Evolutionary conservation across 345 rosid species (phyloP).

Genomic region (Alliaria petiolata): DNA sequence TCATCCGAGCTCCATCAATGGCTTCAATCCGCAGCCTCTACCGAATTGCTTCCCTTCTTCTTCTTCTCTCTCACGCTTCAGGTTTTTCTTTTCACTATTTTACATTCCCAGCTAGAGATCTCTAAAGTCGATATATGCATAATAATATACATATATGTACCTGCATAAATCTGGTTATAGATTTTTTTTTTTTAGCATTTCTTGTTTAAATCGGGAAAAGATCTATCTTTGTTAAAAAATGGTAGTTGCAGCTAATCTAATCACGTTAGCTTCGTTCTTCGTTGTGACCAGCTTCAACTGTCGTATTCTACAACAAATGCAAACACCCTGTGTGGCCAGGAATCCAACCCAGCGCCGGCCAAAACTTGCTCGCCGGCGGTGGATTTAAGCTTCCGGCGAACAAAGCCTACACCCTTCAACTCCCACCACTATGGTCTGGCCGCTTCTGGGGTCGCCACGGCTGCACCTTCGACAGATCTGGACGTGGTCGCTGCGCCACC

Average conservation of each 20-base stretch:
- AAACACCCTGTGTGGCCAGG: constrained; percentile 91
- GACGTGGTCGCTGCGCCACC: constrained; percentile 77
- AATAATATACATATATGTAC: background rate
- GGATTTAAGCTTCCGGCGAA: constrained; percentile 75
- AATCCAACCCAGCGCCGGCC: constrained; percentile 85
- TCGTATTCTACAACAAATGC: constrained; percentile 81
- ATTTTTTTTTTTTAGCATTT: background rate
- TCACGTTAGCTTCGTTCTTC: background rate
- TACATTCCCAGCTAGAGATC: background rate
- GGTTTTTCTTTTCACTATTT: constrained; percentile 22
- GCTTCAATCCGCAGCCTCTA: constrained; percentile 10
- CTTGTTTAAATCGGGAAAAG: background rate
- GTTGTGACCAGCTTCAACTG: constrained; percentile 43
- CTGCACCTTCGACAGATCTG: constrained; percentile 66
- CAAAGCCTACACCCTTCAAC: constrained; percentile 51
- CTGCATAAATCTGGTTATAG: background rate
- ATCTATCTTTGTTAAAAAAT: background rate
- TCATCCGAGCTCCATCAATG: constrained; percentile 21
- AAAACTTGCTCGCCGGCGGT: constrained; percentile 67
- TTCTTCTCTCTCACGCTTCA: constrained; percentile 39
- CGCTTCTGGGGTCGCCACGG: constrained; percentile 98
- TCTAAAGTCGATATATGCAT: background rate
- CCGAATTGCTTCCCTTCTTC: constrained; percentile 14
- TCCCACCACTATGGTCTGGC: constrained; percentile 90
- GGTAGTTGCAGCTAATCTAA: background rate